phyloP scores from a whole-genome alignment of 2,329 filamentous ascomycete genomes.

The Lasiodiplodia citricola region DNA sequence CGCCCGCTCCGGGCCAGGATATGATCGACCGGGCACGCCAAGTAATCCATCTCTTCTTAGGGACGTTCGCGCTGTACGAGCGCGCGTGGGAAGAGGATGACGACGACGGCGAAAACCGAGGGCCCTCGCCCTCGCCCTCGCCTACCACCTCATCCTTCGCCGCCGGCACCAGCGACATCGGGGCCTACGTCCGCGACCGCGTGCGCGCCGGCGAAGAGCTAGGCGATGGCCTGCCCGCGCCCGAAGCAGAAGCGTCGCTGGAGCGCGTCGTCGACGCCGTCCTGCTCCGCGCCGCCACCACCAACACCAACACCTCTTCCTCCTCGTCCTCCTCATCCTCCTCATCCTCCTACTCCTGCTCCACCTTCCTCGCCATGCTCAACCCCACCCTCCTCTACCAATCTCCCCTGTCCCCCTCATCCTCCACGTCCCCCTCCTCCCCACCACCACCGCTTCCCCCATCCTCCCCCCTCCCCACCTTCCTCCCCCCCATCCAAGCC shows the following conservation, averaged over 20 bases:
- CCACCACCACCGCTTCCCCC: too few relatives aligned
- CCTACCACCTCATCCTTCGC: not conserved
- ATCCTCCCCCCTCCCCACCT: not conserved
- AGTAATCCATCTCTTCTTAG: not conserved
- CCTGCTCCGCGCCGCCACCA: not conserved
- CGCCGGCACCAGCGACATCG: not conserved
- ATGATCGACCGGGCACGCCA: not conserved
- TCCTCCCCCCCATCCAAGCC: not conserved
- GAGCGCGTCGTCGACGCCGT: not conserved
- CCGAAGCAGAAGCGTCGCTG: slow-evolving; percentile 3
- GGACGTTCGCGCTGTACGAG: slow-evolving; percentile 3
- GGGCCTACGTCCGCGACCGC: not conserved
- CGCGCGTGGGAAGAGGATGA: not conserved
- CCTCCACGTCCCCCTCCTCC: too few relatives aligned
- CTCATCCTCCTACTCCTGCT: not conserved
- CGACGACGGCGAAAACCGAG: not conserved
- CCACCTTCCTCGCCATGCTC: not conserved
- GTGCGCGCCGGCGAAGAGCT: not conserved
- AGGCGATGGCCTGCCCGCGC: not conserved
- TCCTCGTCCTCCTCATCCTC: not conserved
- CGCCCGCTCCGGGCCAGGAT: slow-evolving; percentile 6
- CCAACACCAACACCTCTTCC: not conserved
- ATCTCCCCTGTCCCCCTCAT: too few relatives aligned
- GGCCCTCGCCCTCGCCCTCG: too few relatives aligned
- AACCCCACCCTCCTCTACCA: not conserved